phyloP scores from a whole-genome alignment of 2,329 filamentous ascomycete species.

The Neurospora sp. region DNA sequence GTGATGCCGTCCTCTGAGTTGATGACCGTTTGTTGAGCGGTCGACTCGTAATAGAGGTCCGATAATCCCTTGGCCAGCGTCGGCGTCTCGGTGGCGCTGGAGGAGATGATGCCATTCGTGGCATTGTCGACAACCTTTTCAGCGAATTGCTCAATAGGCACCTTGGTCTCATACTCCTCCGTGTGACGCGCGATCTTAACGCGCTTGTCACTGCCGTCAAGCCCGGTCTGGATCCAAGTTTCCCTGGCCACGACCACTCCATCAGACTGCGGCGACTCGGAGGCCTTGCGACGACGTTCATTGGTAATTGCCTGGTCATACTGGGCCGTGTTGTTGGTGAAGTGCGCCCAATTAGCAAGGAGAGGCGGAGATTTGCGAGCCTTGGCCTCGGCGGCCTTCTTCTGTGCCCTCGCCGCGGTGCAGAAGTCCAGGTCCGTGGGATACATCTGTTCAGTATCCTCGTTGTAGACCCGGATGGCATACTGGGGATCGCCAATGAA shows the following conservation, averaged over 20 bases:
- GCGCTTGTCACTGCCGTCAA: conserved; percentile 30
- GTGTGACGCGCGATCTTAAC: conserved; percentile 25
- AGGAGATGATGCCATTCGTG: not conserved
- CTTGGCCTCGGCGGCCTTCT: conserved; percentile 14
- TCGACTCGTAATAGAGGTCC: conserved; percentile 11
- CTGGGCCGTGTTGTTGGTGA: conserved; percentile 9
- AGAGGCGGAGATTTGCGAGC: conserved; percentile 6
- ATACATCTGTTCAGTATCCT: conserved; percentile 74
- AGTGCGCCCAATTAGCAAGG: conserved; percentile 13
- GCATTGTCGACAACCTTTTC: not conserved
- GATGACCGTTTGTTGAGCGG: not conserved
- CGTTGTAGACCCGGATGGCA: conserved; percentile 59
- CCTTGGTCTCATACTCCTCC: conserved; percentile 8
- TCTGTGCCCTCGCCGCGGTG: conserved; percentile 28
- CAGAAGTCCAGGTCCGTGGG: conserved; percentile 74
- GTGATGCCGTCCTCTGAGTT: not conserved
- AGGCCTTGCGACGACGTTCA: conserved; percentile 21
- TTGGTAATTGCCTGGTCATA: conserved; percentile 16
- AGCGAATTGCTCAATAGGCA: not conserved
- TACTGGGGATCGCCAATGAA: conserved; percentile 56
- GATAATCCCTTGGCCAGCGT: conserved; percentile 4
- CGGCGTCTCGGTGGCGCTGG: not conserved
- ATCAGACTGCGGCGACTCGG: conserved; percentile 16
- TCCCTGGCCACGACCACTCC: conserved; percentile 24
- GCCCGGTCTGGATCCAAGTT: conserved; percentile 29